A percentile compares a stretch with the other conserved stretches of the same genome.
These are phyloP conservation scores for Botrytis elliptica DNA, from an alignment of 2,329 filamentous ascomycete species.

Conservation along the genomic window DNA sequence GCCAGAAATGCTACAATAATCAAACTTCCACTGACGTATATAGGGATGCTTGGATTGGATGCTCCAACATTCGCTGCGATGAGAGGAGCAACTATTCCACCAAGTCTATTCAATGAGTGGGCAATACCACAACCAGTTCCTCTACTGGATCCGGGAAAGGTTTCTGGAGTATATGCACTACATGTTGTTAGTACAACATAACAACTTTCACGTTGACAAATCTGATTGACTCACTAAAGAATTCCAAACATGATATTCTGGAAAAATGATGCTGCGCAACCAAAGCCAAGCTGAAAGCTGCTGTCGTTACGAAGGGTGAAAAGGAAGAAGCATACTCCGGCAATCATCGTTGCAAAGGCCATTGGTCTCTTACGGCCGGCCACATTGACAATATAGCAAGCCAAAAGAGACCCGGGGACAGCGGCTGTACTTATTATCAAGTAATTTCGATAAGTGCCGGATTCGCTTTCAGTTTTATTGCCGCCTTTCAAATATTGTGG, in stretches of 20 bases:
- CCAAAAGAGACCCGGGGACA: slow-evolving; percentile 73
- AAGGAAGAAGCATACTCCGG: slow-evolving; percentile 68
- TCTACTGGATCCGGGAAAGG: slow-evolving; percentile 70
- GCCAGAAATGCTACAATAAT: slow-evolving; percentile 59
- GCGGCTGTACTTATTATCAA: slow-evolving; percentile 76
- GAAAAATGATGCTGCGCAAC: slow-evolving; percentile 67
- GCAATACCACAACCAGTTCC: slow-evolving; percentile 72
- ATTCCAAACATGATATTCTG: slow-evolving; percentile 79
- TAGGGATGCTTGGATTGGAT: slow-evolving; percentile 52
- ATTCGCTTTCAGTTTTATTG: slow-evolving; percentile 43
- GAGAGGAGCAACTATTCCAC: slow-evolving; percentile 67
- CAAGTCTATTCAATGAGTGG: slow-evolving; percentile 67
- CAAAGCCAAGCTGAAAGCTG: slow-evolving; percentile 61
- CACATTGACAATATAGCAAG: slow-evolving; percentile 69
- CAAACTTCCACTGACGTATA: slow-evolving; percentile 56
- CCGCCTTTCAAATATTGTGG: slow-evolving; percentile 75
- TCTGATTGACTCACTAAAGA: slow-evolving; percentile 50
- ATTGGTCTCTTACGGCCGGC: slow-evolving; percentile 72
- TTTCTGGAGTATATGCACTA: slow-evolving; percentile 69
- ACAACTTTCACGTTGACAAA: neutral
- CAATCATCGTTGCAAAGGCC: slow-evolving; percentile 64
- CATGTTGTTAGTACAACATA: slow-evolving; percentile 3
- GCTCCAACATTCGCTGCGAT: slow-evolving; percentile 54
- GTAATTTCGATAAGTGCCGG: slow-evolving; percentile 72
- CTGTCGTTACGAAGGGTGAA: slow-evolving; percentile 60